Evolutionary conservation across 176 grass and related monocot species (phyloP), one percentile per base, ranked within the genome.

Genomic region (Chloris gayana): DNA sequence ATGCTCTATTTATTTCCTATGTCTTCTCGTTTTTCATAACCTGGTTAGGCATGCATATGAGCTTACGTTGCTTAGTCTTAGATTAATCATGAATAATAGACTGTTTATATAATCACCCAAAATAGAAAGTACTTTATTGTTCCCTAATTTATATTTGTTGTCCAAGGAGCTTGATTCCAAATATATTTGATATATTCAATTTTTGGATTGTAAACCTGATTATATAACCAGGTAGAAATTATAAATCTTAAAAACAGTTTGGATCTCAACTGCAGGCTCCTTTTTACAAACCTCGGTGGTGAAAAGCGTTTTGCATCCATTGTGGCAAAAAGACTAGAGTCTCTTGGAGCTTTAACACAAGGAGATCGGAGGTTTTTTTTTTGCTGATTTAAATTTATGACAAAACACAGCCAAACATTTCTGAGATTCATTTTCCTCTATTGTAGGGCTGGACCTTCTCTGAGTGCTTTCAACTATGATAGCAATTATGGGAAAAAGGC

Each of bases 341-440:
- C 96, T 82, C 96, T 99, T 81, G 96, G 96, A 66, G 96, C 96
- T 82, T 85, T 99, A 86, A 99, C 96, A 61, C 96, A 99, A 91
- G 96, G 96, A 56, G 96, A 99, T 81, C 92, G 90, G 78, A 95
- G 93, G 93, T 93, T 73, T 37, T 37, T 6, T 37, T 37, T 73
- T 85, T 82, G 46, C 34, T 45, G 72, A 67, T 73, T 90, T 44
- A 84, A 80, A 63, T 77, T 34, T 62, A 7, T 26, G 56, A 71
- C 53, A 44, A 51, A 49, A 58, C 6, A 27, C 14, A 65, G 26
- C 24, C 7, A 73, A 70, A 57, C 53, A 87, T 73, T 82, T 71
- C 73, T 82, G 59, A 82, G 6, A 39, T 6, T 82, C 66, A 30
- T 61, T 76, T 81, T 82, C 26, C 59, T 61, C 78, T 73, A 73